Conservation (phyloP, 2,329 filamentous ascomycete species). For the Arthrobotrys megalospora region DNA sequence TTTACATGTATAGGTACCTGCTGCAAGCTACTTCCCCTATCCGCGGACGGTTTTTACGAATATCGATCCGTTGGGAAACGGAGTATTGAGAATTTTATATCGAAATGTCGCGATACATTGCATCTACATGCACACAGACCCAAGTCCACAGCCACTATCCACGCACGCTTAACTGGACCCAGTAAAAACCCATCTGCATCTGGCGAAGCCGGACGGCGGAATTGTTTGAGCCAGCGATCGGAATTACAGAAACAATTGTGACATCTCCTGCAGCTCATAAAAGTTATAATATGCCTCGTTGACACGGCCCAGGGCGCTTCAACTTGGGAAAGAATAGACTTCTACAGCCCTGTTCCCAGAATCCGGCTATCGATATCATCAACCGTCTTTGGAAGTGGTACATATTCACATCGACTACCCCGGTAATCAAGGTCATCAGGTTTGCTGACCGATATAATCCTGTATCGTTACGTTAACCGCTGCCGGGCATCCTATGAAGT, state of each 20-base stretch:
- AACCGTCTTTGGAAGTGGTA: constrained; percentile 21
- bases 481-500: constrained; percentile 32
- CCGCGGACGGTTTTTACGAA: background rate
- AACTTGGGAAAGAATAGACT: constrained; percentile 33
- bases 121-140: constrained; percentile 13
- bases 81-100: constrained; percentile 40
- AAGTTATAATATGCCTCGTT: constrained; percentile 44
- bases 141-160: constrained; percentile 13
- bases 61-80: constrained; percentile 28
- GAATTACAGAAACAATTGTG: constrained; percentile 29
- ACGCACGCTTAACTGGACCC: background rate
- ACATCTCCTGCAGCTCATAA: constrained; percentile 44
- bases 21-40: constrained; percentile 10
- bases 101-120: constrained; percentile 27
- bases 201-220: constrained; percentile 23
- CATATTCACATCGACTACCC: constrained; percentile 16
- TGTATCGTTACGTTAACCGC: constrained; percentile 53
- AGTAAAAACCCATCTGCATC: background rate
- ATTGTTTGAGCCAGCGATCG: constrained; percentile 32
- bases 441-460: constrained; percentile 31
- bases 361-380: constrained; percentile 18
- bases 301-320: constrained; percentile 45
- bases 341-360: constrained; percentile 35
- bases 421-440: constrained; percentile 7
- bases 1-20: constrained; percentile 14